phyloP scores from a whole-genome alignment of 192 early-diverging fungal species.

The Mortierella alpina region DNA sequence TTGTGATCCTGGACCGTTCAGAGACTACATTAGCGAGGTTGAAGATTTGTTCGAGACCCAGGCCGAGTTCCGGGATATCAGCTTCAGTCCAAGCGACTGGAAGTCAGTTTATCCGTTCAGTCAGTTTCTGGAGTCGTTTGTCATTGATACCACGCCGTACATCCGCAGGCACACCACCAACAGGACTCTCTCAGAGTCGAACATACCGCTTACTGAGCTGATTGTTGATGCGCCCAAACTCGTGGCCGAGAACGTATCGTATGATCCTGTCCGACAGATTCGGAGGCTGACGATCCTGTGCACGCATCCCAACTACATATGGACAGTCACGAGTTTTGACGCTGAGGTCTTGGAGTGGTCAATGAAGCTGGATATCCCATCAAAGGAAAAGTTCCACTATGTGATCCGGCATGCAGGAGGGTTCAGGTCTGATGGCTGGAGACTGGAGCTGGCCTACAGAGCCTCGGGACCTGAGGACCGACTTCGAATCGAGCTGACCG shows the following conservation, averaged over 20 bases:
- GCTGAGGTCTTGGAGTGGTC: slow-evolving; percentile 71
- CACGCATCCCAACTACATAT: slow-evolving; percentile 62
- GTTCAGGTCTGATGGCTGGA: slow-evolving; percentile 58
- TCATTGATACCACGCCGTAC: slow-evolving; percentile 57
- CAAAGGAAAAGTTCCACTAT: slow-evolving; percentile 54
- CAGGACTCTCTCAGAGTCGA: slow-evolving; percentile 14
- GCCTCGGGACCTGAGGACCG: slow-evolving; percentile 48
- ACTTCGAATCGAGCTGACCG: slow-evolving; percentile 61
- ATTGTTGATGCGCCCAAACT: slow-evolving; percentile 50
- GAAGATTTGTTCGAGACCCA: slow-evolving; percentile 52
- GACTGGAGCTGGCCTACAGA: slow-evolving; percentile 51
- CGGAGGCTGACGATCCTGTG: slow-evolving; percentile 61
- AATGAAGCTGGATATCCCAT: slow-evolving; percentile 51
- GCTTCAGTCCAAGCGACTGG: slow-evolving; percentile 62
- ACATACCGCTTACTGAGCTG: slow-evolving; percentile 25
- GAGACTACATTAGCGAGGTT: slow-evolving; percentile 54
- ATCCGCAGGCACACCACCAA: slow-evolving; percentile 55
- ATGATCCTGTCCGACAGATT: slow-evolving; percentile 57
- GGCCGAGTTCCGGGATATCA: slow-evolving; percentile 32
- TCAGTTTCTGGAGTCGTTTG: slow-evolving; percentile 65
- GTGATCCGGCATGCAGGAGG: slow-evolving; percentile 60
- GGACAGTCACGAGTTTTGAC: slow-evolving; percentile 73
- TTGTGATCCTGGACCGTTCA: slow-evolving; percentile 65
- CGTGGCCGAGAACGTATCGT: slow-evolving; percentile 49
- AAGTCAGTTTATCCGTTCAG: slow-evolving; percentile 73